Evolutionary conservation across 305 asterid species (phyloP), one percentile per base, ranked within the genome.

Genomic region (Ilex paraguariensis): DNA sequence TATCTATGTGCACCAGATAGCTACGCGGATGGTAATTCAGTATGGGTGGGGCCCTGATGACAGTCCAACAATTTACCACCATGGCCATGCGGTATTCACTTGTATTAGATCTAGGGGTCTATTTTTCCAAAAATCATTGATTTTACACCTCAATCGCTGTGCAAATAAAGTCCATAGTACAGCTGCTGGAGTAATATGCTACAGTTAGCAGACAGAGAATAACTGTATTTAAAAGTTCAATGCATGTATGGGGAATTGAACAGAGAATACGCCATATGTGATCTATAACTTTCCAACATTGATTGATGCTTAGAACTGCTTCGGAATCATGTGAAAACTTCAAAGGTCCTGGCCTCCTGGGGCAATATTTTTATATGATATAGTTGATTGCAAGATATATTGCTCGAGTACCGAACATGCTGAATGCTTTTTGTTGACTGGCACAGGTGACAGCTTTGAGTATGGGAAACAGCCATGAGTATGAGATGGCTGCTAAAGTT

Each of bases 21-120:
- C 99, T 50, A 93, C 97, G 46, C 66, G 85, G 79, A 93, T 93
- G 99, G 96, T 93, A 75, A 75, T 87, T 70, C 96, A 90, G 64
- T 93, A 74, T 75, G 99, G 96, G 28, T 93, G 99, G 99, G 95
- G 93, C 15, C 95, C 90, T 32, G 97, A 90, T 71, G 92, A 86
- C 63, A 87, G 91, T 70, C 90, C 94, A 48, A 79, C 84, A 58
- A 77, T 93, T 75, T 93, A 93, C 79, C 94, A 83, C 77, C 86
- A 90, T 60, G 82, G 96, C 71, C 84, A 87, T 69, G 87, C 95
- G 88, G 97, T 93, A 90, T 53, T 62, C 55, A 62, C 75, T 66
- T 72, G 64, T 56, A 8, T 51, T 64, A 16, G 15, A 46, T 32
- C 11, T 56, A 12, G 42, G 10, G 39, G n/a, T 36, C 9, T 36